These are phyloP conservation scores for Yamadazyma aaseri DNA, from an alignment of 1,139 yeast species.

Conservation along the genomic window DNA sequence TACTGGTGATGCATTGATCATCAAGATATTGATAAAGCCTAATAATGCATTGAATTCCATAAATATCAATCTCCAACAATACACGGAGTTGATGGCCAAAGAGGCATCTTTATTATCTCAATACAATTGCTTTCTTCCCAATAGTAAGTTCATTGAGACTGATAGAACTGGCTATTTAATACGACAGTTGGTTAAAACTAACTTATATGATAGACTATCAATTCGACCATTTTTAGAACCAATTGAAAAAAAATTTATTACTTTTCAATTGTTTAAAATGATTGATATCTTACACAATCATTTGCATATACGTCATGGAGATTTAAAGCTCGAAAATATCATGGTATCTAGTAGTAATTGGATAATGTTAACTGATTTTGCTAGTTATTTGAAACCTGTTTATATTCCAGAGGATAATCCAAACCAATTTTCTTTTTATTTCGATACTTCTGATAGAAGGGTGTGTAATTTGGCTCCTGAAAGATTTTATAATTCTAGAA, in stretches of 20 bases:
- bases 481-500: conserved; percentile 53
- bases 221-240: conserved; percentile 83
- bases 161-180: conserved; percentile 90
- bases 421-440: conserved; percentile 87
- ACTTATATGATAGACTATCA: conserved; percentile 81
- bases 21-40: conserved; percentile 83
- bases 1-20: conserved; percentile 63
- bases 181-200: conserved; percentile 75
- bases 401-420: conserved; percentile 92
- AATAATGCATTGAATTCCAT: conserved; percentile 24
- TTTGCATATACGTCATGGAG: conserved; percentile 74
- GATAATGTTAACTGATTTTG: conserved; percentile 80
- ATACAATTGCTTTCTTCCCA: conserved; percentile 68
- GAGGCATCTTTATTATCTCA: conserved; percentile 41
- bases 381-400: conserved; percentile 74
- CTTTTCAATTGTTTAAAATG: conserved; percentile 70
- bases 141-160: conserved; percentile 74
- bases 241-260: conserved; percentile 80
- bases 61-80: conserved; percentile 30
- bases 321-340: conserved; percentile 85
- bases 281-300: conserved; percentile 59
- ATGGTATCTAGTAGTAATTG: conserved; percentile 89
- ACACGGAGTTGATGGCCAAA: conserved; percentile 33
- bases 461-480: conserved; percentile 95
- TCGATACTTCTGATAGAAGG: conserved; percentile 85